Percentiles rank a stretch among this genome's conserved stretches.
phyloP scores from a whole-genome alignment of 441 rosid species.

The Gossypium davidsonii region DNA sequence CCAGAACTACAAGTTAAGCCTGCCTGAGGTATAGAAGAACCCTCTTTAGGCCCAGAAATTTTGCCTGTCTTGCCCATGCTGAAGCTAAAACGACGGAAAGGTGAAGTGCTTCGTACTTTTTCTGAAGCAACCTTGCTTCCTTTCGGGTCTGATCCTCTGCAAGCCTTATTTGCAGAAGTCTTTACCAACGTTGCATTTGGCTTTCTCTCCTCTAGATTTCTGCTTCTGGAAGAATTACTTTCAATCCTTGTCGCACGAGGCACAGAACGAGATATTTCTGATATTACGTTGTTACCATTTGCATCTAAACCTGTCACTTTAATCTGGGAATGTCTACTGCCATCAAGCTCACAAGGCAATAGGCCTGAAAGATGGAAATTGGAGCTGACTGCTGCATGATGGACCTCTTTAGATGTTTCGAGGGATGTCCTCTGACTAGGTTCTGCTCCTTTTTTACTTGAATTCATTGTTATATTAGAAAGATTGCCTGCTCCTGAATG shows the following conservation, averaged over 20 bases:
- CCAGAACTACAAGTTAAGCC: slow-evolving; percentile 26
- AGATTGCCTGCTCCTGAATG: slow-evolving; percentile 30
- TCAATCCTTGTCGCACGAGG: slow-evolving; percentile 37
- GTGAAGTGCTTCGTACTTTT: slow-evolving; percentile 78
- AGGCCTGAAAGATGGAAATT: slow-evolving; percentile 39
- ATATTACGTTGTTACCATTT: slow-evolving; percentile 24
- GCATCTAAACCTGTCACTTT: slow-evolving; percentile 35
- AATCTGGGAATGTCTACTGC: slow-evolving; percentile 24
- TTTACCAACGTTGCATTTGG: slow-evolving; percentile 16
- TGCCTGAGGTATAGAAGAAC: slow-evolving; percentile 26
- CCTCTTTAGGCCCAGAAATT: slow-evolving; percentile 43
- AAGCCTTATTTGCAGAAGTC: slow-evolving; percentile 28
- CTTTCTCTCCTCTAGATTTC: slow-evolving; percentile 36
- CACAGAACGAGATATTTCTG: slow-evolving; percentile 34
- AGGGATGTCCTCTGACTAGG: slow-evolving; percentile 36
- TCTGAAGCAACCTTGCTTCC: slow-evolving; percentile 37
- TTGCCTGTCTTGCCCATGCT: slow-evolving; percentile 57
- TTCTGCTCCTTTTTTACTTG: slow-evolving; percentile 34
- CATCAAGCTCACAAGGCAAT: slow-evolving; percentile 34
- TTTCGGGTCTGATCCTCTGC: slow-evolving; percentile 33
- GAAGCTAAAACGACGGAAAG: slow-evolving; percentile 70
- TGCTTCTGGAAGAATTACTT: slow-evolving; percentile 28
- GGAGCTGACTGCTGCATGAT: slow-evolving; percentile 23
- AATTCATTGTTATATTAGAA: slow-evolving; percentile 28
- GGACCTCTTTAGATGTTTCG: slow-evolving; percentile 27